Percentiles rank a stretch among this genome's conserved stretches.
phyloP scores from a whole-genome alignment of 768 basidiomycete genomes.

The Pulveroboletus sp. region DNA sequence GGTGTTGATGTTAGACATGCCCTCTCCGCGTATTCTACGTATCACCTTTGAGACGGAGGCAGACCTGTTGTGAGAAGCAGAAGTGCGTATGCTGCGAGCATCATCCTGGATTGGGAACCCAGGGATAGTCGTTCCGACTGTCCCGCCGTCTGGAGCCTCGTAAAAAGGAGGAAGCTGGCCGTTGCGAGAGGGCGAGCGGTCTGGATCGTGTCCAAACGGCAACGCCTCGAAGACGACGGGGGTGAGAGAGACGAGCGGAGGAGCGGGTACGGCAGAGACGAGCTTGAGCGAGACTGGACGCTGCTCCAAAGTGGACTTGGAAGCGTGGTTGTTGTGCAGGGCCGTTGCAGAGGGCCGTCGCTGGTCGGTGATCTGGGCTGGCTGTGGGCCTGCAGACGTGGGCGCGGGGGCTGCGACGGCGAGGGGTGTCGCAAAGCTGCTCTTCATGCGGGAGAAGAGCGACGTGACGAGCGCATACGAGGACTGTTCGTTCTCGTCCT shows the following conservation, averaged over 20 bases:
- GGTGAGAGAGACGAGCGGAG: constrained; percentile 81
- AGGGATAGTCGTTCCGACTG: constrained; percentile 77
- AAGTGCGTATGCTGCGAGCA: constrained; percentile 79
- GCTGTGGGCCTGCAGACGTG: constrained; percentile 30
- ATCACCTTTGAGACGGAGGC: constrained; percentile 91
- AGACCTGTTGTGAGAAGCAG: constrained; percentile 66
- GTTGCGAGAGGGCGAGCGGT: constrained; percentile 54
- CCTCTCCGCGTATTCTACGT: constrained; percentile 86
- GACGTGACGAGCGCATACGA: constrained; percentile 83
- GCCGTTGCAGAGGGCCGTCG: constrained; percentile 56
- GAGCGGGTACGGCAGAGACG: constrained; percentile 57
- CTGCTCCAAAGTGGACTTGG: constrained; percentile 48
- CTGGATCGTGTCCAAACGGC: constrained; percentile 64
- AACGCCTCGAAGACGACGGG: constrained; percentile 81
- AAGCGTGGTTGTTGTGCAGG: constrained; percentile 43
- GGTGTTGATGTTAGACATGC: constrained; percentile 34
- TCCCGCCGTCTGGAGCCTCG: constrained; percentile 53
- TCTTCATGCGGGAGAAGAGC: constrained; percentile 79
- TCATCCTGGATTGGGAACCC: constrained; percentile 94
- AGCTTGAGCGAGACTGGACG: constrained; percentile 57
- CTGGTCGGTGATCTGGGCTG: constrained; percentile 40
- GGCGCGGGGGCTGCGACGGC: constrained; percentile 46
- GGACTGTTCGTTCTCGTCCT: constrained; percentile 86
- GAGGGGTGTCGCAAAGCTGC: constrained; percentile 66
- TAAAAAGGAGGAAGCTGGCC: constrained; percentile 49